Evolutionary conservation across 768 basidiomycete genomes (phyloP).

Genomic region (Trametes cinnabarina): DNA sequence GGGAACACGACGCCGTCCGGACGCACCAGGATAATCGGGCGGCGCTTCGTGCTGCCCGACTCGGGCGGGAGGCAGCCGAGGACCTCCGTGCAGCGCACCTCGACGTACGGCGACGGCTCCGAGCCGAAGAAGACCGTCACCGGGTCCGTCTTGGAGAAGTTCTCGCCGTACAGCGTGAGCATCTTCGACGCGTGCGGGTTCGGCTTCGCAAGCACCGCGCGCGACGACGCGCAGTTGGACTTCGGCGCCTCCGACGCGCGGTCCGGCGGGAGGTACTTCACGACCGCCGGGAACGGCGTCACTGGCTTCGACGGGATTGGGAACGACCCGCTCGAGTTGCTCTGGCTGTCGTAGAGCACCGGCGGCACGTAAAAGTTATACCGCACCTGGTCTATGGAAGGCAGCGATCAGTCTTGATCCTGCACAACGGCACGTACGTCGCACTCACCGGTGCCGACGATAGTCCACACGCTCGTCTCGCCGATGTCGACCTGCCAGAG

Average conservation of each 20-base stretch:
- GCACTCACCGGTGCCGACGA: conserved; percentile 80
- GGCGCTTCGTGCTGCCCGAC: conserved; percentile 59
- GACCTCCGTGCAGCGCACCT: conserved; percentile 85
- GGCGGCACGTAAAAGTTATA: conserved; percentile 94
- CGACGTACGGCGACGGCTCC: conserved; percentile 82
- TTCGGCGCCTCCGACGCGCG: conserved; percentile 83
- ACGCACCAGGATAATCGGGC: conserved; percentile 79
- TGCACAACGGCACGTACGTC: no score
- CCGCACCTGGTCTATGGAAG: conserved; percentile 89
- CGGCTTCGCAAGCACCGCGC: conserved; percentile 71
- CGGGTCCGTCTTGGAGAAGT: conserved; percentile 82
- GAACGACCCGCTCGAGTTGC: conserved; percentile 63
- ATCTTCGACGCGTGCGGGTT: conserved; percentile 76
- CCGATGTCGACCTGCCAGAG: conserved; percentile 90
- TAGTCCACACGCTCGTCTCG: conserved; percentile 93
- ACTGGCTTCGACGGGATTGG: conserved; percentile 79
- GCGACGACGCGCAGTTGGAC: conserved; percentile 60
- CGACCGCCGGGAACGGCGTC: conserved; percentile 82
- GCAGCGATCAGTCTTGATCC: no score
- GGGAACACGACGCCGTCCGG: conserved; percentile 88
- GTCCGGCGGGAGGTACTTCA: conserved; percentile 89
- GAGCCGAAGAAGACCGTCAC: conserved; percentile 83
- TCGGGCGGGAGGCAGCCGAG: conserved; percentile 80
- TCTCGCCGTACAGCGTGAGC: conserved; percentile 86
- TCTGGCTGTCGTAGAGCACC: conserved; percentile 76